Evolutionary conservation across 73 alveolate species (phyloP), one percentile per base, ranked within the genome.

Genomic region (Paramecium octaurelia): DNA sequence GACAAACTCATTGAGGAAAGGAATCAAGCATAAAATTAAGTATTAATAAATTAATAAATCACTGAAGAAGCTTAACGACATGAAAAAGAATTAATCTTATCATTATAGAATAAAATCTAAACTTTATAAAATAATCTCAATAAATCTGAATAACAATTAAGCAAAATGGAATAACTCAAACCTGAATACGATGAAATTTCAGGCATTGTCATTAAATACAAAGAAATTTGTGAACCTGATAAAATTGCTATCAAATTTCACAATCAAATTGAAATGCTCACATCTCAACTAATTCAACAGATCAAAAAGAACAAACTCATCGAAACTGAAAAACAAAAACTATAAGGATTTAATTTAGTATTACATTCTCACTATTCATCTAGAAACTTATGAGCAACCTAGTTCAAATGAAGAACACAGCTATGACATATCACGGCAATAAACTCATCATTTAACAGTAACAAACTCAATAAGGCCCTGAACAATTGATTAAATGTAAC

Each of bases 131-230:
- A 24, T 14, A 80, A 80, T 80, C 73, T 80, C 35, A 23, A 42
- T 14, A 80, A 80, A 23, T n/a, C 91, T 12, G 91, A 80, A 46
- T 20, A 23, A 11, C 20, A 80, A 46, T 24, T 80, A 44, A 38
- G 46, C 4, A 80, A 80, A 46, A 31, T 80, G 57, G 91, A 80
- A 48, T 43, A 80, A 80, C 18, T 80, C 2, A 80, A 80, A 46
- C 91, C 91, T 24, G 91, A 80, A 80, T 80, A 80, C 27, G 91
- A 80, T 48, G 91, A 80, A 80, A 48, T 80, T 80, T 34, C 91
- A 14, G 91, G 91, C 8, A 80, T 80, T 43, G 73, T 80, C 1
- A 80, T 80, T 0, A 80, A 80, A 80, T 80, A 80, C 38, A 80
- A 42, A 80, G 91, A 80, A 24, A 35, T 80, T 11, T 44, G 70